Evolutionary conservation across 345 rosid genomes (phyloP), one percentile per base, ranked within the genome.

Genomic region (Pelargonium nanum): DNA sequence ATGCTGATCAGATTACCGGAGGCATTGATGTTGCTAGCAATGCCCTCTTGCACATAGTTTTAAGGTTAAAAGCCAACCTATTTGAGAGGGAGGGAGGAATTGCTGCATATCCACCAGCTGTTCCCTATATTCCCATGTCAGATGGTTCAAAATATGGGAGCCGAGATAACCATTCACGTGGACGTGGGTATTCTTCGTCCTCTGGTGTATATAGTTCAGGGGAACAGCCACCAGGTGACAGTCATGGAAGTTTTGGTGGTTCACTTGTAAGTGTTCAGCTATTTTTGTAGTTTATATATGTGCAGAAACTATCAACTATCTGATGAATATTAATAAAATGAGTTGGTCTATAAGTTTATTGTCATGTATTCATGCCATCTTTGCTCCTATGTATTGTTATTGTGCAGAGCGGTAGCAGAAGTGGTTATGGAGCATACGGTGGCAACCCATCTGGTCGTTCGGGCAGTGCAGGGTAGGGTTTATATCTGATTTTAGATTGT

Each of bases 1-100:
- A 50, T 65, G n/a, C 44, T 19, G 30, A 44, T 68, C 77, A 93
- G 99, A 90, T 93, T 16, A 67, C 92, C 53, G 99, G 99, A 66
- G 96, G 87, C 67, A 91, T 84, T 74, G 97, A 89, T 65, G 79
- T 82, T 68, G 96, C 92, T 68, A 89, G 90, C 79, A 97, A 87
- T 64, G 99, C 99, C 72, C 92, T 93, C 24, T 60, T 88, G 56
- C 95, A 87, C 78, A 74, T 93, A 64, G 74, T 83, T 53, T 80
- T 80, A 15, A 81, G 96, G 60, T 74, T 93, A 66, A 87, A 97
- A 69, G 95, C 95, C 57, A 93, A 93, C 61, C 61, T 81, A 57
- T 93, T 89, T 77, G 97, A 89, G 54, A 72, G 95, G 75, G 99
- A 93, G 75, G 86, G 92, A 70, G 84, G 87, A 55, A 71, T 77